Conservation (phyloP, 176 grass and related monocot species). For the Hordeum vulgare region DNA sequence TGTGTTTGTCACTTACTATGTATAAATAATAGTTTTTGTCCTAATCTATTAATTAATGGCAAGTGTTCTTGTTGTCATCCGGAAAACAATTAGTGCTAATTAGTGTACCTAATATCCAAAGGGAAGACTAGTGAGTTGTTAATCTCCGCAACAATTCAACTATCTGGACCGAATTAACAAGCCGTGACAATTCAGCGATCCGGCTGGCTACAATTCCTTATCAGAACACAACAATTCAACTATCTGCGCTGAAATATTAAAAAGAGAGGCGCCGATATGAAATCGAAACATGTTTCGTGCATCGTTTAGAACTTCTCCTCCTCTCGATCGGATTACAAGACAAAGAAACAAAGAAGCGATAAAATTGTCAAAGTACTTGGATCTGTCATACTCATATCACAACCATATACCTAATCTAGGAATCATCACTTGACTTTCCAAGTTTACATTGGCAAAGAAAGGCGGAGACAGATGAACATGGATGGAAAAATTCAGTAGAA, state of each 20-base stretch:
- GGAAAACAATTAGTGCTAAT: background rate
- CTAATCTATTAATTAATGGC: conserved; percentile 9
- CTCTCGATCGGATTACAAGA: conserved; percentile 8
- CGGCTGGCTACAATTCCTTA: background rate
- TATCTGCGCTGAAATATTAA: background rate
- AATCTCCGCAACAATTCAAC: conserved; percentile 22
- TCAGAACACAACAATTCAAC: background rate
- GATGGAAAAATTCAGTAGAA: conserved; percentile 17
- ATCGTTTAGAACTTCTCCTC: conserved; percentile 15
- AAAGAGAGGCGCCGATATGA: background rate
- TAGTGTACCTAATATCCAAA: background rate
- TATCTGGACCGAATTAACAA: background rate
- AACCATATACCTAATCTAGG: background rate
- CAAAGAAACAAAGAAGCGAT: background rate
- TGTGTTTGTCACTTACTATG: background rate
- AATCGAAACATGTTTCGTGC: background rate
- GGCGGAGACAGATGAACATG: background rate
- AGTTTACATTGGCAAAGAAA: background rate
- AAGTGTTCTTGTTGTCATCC: background rate
- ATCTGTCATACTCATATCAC: background rate
- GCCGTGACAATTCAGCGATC: background rate
- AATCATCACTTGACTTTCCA: conserved; percentile 19
- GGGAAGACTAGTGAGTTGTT: conserved; percentile 15
- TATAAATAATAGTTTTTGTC: background rate
- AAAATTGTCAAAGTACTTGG: background rate